Base-by-base conservation (phyloP, 768 basidiomycete species). In the Boletus tomentosulus region DNA sequence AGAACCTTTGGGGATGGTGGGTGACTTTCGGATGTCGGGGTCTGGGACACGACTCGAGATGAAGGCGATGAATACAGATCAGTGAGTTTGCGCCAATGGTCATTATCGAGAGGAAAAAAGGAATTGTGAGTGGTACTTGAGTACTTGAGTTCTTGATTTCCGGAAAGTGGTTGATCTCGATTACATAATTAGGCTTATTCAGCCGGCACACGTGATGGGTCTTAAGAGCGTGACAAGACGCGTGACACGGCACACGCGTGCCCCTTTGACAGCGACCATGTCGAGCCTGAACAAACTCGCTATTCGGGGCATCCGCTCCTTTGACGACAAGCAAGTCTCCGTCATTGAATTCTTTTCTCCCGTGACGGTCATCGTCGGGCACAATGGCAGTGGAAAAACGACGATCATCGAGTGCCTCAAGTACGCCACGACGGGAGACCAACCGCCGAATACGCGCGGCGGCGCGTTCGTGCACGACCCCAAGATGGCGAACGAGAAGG, bases 381-480 rank as follows among this genome's bases (percentile, higher is more conserved):
- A 94, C 75, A 99, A 99, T 71, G 97, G 97, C 16, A 94, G 91
- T 62, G 97, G 97, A 42, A 99, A 99, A 74, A 99, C 97, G 3
- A 99, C 96, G 1, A 90, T 98, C 66, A 98, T 99, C 71, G 97
- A 99, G 78, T 98, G 96, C 73, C 82, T 99, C 70, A 98, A 98
- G 76, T 99, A 99, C 68, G 93, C 92, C 11, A 97, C 97, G 0
- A 99, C 97, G 0, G 97, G 97, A 28, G 96, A 98, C 70, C 89
- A 98, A 62, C 97, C 97, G 0, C 92, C 97, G 1, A 96, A 96
- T 66, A 92, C 95, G 24, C 92, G 94, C 56, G 96, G 96, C 31
- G 97, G 96, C n/a, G 97, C 97, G 0, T 99, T 98, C 71, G 74
- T 99, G 4, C 97, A 99, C 70, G 97, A 99, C 72, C 97, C 97